Evolutionary conservation across 2,329 filamentous ascomycete genomes (phyloP).

Genomic region (Penicillium occitanis): DNA sequence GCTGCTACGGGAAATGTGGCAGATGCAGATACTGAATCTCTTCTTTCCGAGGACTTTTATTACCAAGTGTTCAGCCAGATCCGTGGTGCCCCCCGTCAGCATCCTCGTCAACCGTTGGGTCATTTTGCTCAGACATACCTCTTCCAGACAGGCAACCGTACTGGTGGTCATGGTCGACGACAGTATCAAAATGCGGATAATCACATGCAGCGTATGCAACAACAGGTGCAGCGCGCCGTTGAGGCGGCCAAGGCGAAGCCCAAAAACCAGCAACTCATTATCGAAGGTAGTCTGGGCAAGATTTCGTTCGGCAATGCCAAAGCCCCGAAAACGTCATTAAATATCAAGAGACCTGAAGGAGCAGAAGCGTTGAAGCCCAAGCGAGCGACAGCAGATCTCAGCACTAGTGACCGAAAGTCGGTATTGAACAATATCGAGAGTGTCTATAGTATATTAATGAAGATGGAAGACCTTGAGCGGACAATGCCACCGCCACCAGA

Average conservation of each 20-base stretch:
- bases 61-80: slow-evolving; percentile 98
- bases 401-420: slow-evolving; percentile 72
- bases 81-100: slow-evolving; percentile 81
- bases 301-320: slow-evolving; percentile 99
- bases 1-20: slow-evolving; percentile 84
- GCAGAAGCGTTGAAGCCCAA: slow-evolving; percentile 56
- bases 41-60: slow-evolving; percentile 91
- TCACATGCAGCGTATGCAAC: slow-evolving; percentile 98
- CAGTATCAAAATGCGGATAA: slow-evolving; percentile 80
- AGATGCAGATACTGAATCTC: slow-evolving; percentile 75
- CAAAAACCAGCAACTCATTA: slow-evolving; percentile 95
- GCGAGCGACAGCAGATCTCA: slow-evolving; percentile 52
- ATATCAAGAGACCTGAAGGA: slow-evolving; percentile 84
- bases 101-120: slow-evolving; percentile 87
- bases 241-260: slow-evolving; percentile 96
- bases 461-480: slow-evolving; percentile 89
- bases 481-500: slow-evolving; percentile 68
- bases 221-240: slow-evolving; percentile 95
- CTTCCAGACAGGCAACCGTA: slow-evolving; percentile 86
- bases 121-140: slow-evolving; percentile 98
- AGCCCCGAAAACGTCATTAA: slow-evolving; percentile 90
- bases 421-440: slow-evolving; percentile 83
- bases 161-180: slow-evolving; percentile 65
- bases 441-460: slow-evolving; percentile 85
- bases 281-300: slow-evolving; percentile 93